Percentiles rank a stretch among this genome's conserved stretches.
Evolutionary conservation across 2,329 filamentous ascomycete species (phyloP).

Genomic region (Geosmithia flava): DNA sequence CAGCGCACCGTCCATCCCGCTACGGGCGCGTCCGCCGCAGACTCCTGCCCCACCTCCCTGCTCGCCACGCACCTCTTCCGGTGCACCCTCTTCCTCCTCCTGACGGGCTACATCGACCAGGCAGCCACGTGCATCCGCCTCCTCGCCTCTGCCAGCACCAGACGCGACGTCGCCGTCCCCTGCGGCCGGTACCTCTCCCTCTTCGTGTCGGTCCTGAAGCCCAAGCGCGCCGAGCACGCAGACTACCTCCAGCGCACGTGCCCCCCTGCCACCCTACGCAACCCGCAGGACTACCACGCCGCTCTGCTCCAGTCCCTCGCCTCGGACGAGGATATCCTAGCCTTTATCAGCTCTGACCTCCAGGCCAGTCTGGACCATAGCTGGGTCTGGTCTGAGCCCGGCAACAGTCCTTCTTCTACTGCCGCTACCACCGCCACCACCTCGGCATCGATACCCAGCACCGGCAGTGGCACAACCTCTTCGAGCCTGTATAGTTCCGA

Average conservation of each 20-base stretch:
- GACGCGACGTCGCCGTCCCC: conserved; percentile 58
- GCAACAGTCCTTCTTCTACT: background rate
- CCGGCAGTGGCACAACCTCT: conserved; percentile 2
- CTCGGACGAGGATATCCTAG: conserved; percentile 76
- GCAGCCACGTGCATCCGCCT: conserved; percentile 64
- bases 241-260: conserved; percentile 21
- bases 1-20: conserved; percentile 44
- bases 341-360: conserved; percentile 75
- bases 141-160: conserved; percentile 56
- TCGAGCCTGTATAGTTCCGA: conserved; percentile 28
- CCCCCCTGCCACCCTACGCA: conserved; percentile 16
- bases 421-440: conserved; percentile 6
- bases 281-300: conserved; percentile 10
- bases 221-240: conserved; percentile 34
- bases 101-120: conserved; percentile 59
- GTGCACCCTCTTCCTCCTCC: conserved; percentile 67
- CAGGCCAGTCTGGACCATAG: conserved; percentile 66
- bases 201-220: conserved; percentile 58
- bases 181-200: conserved; percentile 76
- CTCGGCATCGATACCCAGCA: conserved; percentile 1
- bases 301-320: conserved; percentile 18
- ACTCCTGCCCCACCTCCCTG: conserved; percentile 47
- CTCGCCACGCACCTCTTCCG: conserved; percentile 80
- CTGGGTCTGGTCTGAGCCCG: conserved; percentile 64
- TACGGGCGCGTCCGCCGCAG: conserved; percentile 37